Evolutionary conservation across 768 basidiomycete species (phyloP).

Genomic region (Thelephora aurantiotincta): DNA sequence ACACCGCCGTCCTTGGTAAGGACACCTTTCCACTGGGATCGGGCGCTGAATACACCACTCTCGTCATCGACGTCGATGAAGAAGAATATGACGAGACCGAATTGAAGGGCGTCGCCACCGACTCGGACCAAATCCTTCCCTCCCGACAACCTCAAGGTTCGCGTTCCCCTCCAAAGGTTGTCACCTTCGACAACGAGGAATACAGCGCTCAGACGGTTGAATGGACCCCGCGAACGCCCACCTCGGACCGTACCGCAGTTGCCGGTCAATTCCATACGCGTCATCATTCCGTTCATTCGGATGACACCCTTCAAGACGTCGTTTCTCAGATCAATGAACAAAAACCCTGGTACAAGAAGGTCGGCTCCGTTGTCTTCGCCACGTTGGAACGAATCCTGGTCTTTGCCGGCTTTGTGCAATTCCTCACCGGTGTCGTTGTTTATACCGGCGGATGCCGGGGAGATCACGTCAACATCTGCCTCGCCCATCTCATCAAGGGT

Average conservation of each 20-base stretch:
- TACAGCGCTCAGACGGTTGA: conserved; percentile 29
- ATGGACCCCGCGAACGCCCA: conserved; percentile 41
- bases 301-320: conserved; percentile 39
- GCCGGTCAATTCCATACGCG: background rate
- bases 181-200: conserved; percentile 12
- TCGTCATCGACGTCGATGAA: conserved; percentile 40
- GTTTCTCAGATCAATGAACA: conserved; percentile 1
- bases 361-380: conserved; percentile 35
- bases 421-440: conserved; percentile 57
- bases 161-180: background rate
- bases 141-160: conserved; percentile 6
- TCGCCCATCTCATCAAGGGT: conserved; percentile 91
- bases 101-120: conserved; percentile 14
- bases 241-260: conserved; percentile 19
- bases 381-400: conserved; percentile 51
- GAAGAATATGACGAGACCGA: conserved; percentile 33
- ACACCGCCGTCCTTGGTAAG: conserved; percentile 36
- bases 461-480: conserved; percentile 65
- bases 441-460: conserved; percentile 84
- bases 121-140: conserved; percentile 5
- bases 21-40: conserved; percentile 13
- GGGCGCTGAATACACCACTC: conserved; percentile 41
- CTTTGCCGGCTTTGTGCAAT: conserved; percentile 52
- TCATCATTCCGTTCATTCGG: conserved; percentile 28
- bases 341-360: conserved; percentile 17